Evolutionary conservation across 306 rosid genomes (phyloP).

Genomic region (Cicer yamashitae): DNA sequence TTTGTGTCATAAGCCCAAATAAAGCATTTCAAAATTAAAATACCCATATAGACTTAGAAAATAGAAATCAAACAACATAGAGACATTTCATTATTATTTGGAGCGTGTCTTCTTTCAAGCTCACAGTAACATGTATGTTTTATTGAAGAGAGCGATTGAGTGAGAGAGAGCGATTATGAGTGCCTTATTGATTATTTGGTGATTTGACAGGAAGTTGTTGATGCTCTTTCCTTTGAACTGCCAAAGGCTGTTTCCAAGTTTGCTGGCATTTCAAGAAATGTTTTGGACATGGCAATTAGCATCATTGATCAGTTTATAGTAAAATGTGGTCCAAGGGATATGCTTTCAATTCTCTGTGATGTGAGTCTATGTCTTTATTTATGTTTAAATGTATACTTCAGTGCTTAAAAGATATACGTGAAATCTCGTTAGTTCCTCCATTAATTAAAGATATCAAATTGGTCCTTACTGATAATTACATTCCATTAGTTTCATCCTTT

Average conservation of each 20-base stretch:
- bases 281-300: slow-evolving; percentile 62
- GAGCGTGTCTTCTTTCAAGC: slow-evolving; percentile 30
- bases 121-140: slow-evolving; percentile 9
- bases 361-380: slow-evolving; percentile 38
- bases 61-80: not conserved
- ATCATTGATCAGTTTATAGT: slow-evolving; percentile 65
- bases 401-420: not conserved
- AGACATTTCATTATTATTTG: not conserved
- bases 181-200: slow-evolving; percentile 2
- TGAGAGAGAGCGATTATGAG: not conserved
- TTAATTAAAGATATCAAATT: slow-evolving; percentile 13
- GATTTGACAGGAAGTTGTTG: slow-evolving; percentile 64
- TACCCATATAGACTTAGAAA: not conserved
- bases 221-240: slow-evolving; percentile 72
- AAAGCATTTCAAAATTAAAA: not conserved
- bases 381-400: slow-evolving; percentile 12
- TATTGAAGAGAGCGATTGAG: not conserved
- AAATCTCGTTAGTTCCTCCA: slow-evolving; percentile 2
- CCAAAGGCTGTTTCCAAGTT: slow-evolving; percentile 80
- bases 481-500: slow-evolving; percentile 17
- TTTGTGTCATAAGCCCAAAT: not conserved
- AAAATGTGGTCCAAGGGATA: slow-evolving; percentile 76
- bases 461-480: slow-evolving; percentile 7
- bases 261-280: slow-evolving; percentile 59
- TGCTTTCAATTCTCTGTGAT: slow-evolving; percentile 83